phyloP scores from a whole-genome alignment of 1,139 yeast genomes.

The Kodamaea alishanica region DNA sequence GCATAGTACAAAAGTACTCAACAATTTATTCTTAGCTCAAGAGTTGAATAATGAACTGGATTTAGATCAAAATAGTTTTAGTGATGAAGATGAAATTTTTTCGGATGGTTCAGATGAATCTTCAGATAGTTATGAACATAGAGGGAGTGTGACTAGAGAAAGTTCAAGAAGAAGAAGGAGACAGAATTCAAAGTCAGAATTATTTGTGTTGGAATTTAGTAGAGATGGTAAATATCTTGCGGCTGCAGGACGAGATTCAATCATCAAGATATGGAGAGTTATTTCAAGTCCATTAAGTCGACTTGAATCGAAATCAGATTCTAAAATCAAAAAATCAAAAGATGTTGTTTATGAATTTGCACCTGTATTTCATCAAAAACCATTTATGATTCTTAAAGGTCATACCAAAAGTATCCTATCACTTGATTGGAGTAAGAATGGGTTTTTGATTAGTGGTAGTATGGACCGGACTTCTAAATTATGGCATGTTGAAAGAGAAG shows the following conservation, averaged over 20 bases:
- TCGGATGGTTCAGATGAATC: background rate
- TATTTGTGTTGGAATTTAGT: conserved; percentile 73
- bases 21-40: conserved; percentile 74
- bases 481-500: conserved; percentile 76
- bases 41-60: conserved; percentile 44
- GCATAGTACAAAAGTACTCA: conserved; percentile 43
- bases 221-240: conserved; percentile 80
- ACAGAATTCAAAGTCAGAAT: conserved; percentile 35
- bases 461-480: conserved; percentile 81
- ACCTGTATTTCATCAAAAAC: conserved; percentile 76
- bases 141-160: background rate
- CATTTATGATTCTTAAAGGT: conserved; percentile 58
- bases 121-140: background rate
- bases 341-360: conserved; percentile 44
- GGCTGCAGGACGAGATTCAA: conserved; percentile 73
- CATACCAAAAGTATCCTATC: conserved; percentile 70
- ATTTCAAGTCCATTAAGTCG: conserved; percentile 66
- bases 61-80: conserved; percentile 5
- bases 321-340: conserved; percentile 6
- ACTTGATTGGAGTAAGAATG: conserved; percentile 86
- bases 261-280: conserved; percentile 75
- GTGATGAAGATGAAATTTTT: conserved; percentile 1
- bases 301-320: conserved; percentile 27
- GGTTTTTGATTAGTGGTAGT: conserved; percentile 74
- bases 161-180: conserved; percentile 3